phyloP scores from a whole-genome alignment of 768 basidiomycete species.

The Tricholoma bakamatsutake region DNA sequence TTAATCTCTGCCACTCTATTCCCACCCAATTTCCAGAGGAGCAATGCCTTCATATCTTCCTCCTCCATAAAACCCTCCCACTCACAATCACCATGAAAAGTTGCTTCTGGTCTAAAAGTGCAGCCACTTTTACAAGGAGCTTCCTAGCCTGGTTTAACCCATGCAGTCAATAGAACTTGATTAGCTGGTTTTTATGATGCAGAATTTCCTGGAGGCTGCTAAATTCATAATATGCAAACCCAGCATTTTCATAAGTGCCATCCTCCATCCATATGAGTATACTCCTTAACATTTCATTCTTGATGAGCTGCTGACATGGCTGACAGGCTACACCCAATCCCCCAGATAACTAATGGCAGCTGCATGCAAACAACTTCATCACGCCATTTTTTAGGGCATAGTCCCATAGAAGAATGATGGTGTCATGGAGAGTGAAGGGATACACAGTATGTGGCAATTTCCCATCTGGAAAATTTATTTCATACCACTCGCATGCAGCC shows the following conservation, averaged over 20 bases:
- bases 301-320: neutral
- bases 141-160: slow-evolving; percentile 15
- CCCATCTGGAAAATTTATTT: slow-evolving; percentile 14
- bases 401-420: slow-evolving; percentile 16
- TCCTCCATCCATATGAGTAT: neutral
- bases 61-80: too few species aligned
- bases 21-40: too few species aligned
- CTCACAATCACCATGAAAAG: too few species aligned
- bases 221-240: slow-evolving; percentile 6
- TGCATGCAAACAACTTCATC: neutral
- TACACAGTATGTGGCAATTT: slow-evolving; percentile 17
- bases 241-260: slow-evolving; percentile 10
- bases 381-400: slow-evolving; percentile 5
- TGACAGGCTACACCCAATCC: neutral
- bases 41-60: too few species aligned
- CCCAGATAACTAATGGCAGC: neutral
- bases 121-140: neutral
- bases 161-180: slow-evolving; percentile 9
- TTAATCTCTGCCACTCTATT: too few species aligned
- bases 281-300: too few species aligned
- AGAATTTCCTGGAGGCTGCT: too few species aligned
- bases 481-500: slow-evolving; percentile 10
- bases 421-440: slow-evolving; percentile 21
- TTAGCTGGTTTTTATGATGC: neutral
- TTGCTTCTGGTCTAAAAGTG: too few species aligned